Base-by-base conservation (phyloP, 495 filamentous ascomycete genomes). In the Neohortaea acidophila region DNA sequence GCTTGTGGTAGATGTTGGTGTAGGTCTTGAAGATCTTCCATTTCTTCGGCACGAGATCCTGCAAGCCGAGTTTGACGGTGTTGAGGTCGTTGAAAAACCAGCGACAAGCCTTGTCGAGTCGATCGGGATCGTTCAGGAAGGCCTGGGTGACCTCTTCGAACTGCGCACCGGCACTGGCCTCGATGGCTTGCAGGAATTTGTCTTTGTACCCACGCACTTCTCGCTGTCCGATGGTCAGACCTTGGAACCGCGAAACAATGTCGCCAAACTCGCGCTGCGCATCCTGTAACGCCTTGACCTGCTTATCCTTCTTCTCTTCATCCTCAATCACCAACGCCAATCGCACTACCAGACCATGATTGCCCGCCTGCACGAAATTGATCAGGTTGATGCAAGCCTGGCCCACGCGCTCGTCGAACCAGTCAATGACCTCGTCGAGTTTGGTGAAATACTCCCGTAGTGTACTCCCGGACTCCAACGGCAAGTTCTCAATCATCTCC, bases 71-170 rank as follows among this genome's bases (percentile, higher is more conserved):
- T 62, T 84, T 78, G 40, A 94, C 86, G 0, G 82, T 80, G 54
- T 81, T 86, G 1, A 99, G 71, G 52, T 99, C 87, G 58, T 94
- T 92, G 68, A 96, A 99, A 59, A 75, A 96, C 89, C 91, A 99
- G 41, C 73, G 73, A 58, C 94, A 65, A 47, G 66, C 72, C 62
- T 94, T 89, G 31, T 87, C 81, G 28, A 99, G 62, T 47, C 62
- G 70, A n/a, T 80, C 72, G 0, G 91, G 80, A 49, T 94, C 82
- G 10, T 69, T 76, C 24, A 84, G 54, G 55, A 99, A 96, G 21
- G 73, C 66, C 30, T 80, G 68, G 43, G 77, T 75, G 29, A 70
- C 72, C 36, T 70, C 67, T n/a, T 74, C 72, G 32, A 96, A 83
- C 47, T 89, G 76, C 19, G 65, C 68, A 46, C 79, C 67, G 2